These are phyloP conservation scores for Aspergillus affinis DNA, from an alignment of 495 filamentous ascomycete genomes.

Conservation along the genomic window DNA sequence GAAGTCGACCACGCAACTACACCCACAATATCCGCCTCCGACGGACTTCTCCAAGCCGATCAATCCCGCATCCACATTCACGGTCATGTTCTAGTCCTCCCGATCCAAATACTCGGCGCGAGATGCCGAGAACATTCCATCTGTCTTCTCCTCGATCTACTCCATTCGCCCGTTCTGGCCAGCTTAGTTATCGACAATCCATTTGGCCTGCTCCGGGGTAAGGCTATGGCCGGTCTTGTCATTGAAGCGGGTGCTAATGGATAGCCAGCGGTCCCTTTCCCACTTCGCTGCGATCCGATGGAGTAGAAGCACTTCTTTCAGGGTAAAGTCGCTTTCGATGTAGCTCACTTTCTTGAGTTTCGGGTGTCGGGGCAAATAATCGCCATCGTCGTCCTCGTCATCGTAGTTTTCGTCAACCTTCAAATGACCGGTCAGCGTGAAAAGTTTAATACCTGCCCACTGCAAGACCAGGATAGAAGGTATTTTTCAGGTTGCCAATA, in stretches of 20 bases:
- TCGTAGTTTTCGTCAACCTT: not conserved
- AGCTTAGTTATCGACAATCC: conserved; percentile 14
- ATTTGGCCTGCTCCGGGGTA: conserved; percentile 21
- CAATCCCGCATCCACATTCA: conserved; percentile 2
- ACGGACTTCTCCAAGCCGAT: not conserved
- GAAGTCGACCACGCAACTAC: conserved; percentile 5
- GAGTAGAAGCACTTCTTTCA: conserved; percentile 22
- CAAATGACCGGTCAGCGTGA: not conserved
- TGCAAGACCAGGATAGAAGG: not conserved
- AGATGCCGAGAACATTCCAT: conserved; percentile 1
- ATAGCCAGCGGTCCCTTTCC: conserved; percentile 20
- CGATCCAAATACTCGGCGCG: not conserved
- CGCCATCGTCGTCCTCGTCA: conserved; percentile 1
- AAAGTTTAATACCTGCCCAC: not conserved
- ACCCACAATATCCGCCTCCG: not conserved
- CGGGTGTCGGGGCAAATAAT: not conserved
- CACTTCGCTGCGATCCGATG: conserved; percentile 19
- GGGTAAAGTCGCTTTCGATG: conserved; percentile 15
- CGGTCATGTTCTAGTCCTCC: not conserved
- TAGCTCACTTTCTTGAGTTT: conserved; percentile 13
- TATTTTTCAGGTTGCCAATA: not conserved
- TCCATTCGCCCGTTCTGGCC: conserved; percentile 1
- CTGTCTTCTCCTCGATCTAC: not conserved
- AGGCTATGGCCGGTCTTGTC: conserved; percentile 19
- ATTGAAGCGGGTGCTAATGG: conserved; percentile 18